Conservation (phyloP, 2,329 filamentous ascomycete genomes). For the Penicillium hesseltinei region DNA sequence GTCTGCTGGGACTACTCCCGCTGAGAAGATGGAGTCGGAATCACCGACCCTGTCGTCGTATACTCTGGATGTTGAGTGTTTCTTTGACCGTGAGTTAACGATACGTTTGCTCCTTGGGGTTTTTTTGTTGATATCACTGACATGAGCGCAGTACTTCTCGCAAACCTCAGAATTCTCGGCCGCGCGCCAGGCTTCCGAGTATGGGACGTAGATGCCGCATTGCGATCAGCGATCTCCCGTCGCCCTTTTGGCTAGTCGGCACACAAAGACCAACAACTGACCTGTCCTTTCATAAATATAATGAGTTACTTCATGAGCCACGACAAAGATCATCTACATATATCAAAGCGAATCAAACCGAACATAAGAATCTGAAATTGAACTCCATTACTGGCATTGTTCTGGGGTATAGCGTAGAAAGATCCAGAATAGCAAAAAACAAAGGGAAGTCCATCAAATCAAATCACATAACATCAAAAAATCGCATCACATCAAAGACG, state of each 20-base stretch:
- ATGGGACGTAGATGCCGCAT: slow-evolving; percentile 32
- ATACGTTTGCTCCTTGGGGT: background rate
- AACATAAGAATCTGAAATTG: slow-evolving; percentile 1
- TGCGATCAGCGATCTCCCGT: slow-evolving; percentile 22
- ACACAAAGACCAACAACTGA: background rate
- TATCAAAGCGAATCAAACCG: background rate
- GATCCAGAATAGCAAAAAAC: slow-evolving; percentile 6
- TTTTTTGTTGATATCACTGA: slow-evolving; percentile 1
- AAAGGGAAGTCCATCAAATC: slow-evolving; percentile 1
- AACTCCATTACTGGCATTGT: slow-evolving; percentile 13
- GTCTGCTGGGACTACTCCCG: background rate
- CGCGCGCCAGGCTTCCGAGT: slow-evolving; percentile 37
- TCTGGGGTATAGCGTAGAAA: slow-evolving; percentile 21
- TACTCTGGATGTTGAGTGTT: slow-evolving; percentile 28
- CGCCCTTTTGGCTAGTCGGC: slow-evolving; percentile 5
- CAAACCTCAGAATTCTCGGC: slow-evolving; percentile 32
- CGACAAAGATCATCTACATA: background rate
- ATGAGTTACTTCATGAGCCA: background rate
- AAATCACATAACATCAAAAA: background rate
- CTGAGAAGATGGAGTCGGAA: background rate
- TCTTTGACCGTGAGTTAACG: slow-evolving; percentile 26
- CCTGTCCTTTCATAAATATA: background rate
- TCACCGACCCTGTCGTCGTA: slow-evolving; percentile 4
- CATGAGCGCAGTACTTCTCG: slow-evolving; percentile 20
- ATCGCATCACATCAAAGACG: background rate